Conservation (phyloP, 352 stramenopile species). For the Globisporangium abappressorium region DNA sequence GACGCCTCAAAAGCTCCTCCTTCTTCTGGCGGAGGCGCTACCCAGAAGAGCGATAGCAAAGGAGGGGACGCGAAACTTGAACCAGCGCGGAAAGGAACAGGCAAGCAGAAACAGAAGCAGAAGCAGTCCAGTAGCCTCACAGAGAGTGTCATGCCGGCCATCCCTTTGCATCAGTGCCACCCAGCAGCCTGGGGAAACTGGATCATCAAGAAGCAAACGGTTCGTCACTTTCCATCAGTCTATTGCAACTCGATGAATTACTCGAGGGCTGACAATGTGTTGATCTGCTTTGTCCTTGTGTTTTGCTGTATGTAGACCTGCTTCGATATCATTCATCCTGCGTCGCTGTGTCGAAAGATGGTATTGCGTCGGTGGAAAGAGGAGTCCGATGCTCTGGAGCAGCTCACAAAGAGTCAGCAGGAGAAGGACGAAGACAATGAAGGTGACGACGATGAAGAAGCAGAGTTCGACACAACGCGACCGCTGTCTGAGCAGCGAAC, state of each 20-base stretch:
- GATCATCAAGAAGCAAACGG: constrained; percentile 55
- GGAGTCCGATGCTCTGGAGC: constrained; percentile 24
- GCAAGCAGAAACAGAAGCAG: constrained; percentile 13
- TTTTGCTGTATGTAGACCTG: constrained; percentile 4
- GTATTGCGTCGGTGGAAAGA: constrained; percentile 40
- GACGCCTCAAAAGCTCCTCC: background rate
- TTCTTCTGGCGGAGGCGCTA: background rate
- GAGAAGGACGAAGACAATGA: constrained; percentile 17
- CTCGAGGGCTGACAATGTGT: background rate
- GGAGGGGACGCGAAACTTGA: constrained; percentile 10
- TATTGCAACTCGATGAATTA: background rate
- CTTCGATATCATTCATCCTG: constrained; percentile 42
- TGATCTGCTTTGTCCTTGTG: background rate
- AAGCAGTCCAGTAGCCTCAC: constrained; percentile 26
- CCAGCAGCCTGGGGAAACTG: constrained; percentile 61
- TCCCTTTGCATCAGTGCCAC: constrained; percentile 41
- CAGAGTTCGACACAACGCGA: background rate
- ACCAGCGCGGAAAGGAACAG: constrained; percentile 5
- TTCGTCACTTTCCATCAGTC: constrained; percentile 15
- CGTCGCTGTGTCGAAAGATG: constrained; percentile 30
- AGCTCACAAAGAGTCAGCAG: constrained; percentile 22
- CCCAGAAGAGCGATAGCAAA: background rate
- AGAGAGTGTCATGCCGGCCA: constrained; percentile 33
- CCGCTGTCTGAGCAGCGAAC: background rate
- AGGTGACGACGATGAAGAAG: background rate